phyloP scores from a whole-genome alignment of 2,329 filamentous ascomycete species.

The Blumeria hordei region DNA sequence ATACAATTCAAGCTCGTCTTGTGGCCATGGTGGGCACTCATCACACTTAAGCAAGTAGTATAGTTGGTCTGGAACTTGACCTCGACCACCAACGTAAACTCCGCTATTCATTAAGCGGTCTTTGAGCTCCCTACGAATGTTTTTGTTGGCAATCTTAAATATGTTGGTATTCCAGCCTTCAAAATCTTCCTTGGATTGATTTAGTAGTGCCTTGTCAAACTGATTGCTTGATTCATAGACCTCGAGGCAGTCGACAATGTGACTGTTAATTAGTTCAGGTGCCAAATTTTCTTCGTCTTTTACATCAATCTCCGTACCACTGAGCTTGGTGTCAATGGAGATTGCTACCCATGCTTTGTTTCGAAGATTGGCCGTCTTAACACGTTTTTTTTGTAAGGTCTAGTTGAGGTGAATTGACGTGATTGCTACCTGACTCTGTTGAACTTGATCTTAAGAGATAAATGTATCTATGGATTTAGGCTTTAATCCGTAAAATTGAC shows the following conservation, averaged over 20 bases:
- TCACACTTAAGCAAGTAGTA: neutral
- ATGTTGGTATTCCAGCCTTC: neutral
- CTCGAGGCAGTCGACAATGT: neutral
- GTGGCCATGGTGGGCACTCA: neutral
- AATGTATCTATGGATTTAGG: no score
- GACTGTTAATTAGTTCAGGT: neutral
- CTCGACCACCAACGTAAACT: neutral
- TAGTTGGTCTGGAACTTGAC: neutral
- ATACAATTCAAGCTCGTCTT: neutral
- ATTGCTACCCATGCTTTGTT: no score
- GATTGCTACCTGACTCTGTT: no score
- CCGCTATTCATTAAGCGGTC: neutral
- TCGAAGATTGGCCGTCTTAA: no score
- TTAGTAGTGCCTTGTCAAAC: neutral
- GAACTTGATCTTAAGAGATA: no score
- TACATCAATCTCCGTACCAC: no score
- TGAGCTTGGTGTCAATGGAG: no score
- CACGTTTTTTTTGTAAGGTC: no score
- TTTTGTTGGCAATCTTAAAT: neutral
- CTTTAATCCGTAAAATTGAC: no score
- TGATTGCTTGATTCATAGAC: neutral
- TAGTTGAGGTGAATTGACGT: no score
- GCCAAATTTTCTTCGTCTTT: neutral
- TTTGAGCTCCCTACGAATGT: neutral
- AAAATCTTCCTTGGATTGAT: neutral